Evolutionary conservation across 805 yeast genomes (phyloP).

Genomic region (Candida sakaeoensis): DNA sequence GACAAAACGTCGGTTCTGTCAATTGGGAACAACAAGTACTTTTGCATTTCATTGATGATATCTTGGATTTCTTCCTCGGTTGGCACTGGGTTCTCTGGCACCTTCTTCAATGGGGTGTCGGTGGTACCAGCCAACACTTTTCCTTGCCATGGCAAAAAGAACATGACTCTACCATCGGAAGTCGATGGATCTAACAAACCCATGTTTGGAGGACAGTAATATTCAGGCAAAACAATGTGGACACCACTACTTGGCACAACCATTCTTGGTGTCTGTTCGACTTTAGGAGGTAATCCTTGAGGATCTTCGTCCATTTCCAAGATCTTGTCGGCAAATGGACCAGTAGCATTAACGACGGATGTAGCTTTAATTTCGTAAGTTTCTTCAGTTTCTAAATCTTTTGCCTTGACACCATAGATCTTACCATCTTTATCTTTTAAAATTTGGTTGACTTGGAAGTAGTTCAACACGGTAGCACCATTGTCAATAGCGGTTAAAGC

Average conservation of each 20-base stretch:
- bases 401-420: constrained; percentile 72
- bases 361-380: constrained; percentile 62
- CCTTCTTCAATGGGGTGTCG: constrained; percentile 74
- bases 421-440: constrained; percentile 59
- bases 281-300: constrained; percentile 58
- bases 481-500: constrained; percentile 81
- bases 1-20: constrained; percentile 85
- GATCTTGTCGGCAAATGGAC: constrained; percentile 83
- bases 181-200: constrained; percentile 92
- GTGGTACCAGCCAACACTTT: constrained; percentile 96
- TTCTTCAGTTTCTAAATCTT: constrained; percentile 67
- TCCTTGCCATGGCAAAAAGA: constrained; percentile 97
- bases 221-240: constrained; percentile 88
- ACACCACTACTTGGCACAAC: constrained; percentile 95
- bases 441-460: constrained; percentile 75
- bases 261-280: constrained; percentile 58
- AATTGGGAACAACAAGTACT: constrained; percentile 84
- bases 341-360: constrained; percentile 86
- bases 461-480: constrained; percentile 89
- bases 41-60: constrained; percentile 81
- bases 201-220: constrained; percentile 80
- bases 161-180: constrained; percentile 93
- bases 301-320: constrained; percentile 82
- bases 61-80: constrained; percentile 85
- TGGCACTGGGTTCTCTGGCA: constrained; percentile 77